Evolutionary conservation across 441 rosid genomes (phyloP).

Genomic region (Gossypium davidsonii): DNA sequence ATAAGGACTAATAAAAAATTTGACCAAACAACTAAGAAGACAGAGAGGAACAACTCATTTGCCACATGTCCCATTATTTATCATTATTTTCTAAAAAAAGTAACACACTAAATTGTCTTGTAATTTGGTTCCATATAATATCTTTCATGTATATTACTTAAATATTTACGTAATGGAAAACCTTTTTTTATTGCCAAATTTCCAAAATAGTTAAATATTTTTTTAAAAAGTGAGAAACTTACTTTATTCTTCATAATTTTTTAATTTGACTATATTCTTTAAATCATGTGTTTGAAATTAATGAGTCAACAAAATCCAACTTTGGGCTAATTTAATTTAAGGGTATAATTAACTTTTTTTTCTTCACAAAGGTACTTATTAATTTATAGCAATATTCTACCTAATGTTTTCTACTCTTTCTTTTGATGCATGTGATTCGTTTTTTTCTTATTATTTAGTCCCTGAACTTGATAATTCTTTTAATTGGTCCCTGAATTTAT

Average conservation of each 20-base stretch:
- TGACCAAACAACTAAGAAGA: no score
- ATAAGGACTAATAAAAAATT: no score
- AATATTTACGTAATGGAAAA: neutral
- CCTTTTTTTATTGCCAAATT: neutral
- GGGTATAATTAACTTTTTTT: neutral
- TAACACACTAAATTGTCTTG: neutral
- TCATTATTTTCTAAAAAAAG: neutral
- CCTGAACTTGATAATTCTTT: no score
- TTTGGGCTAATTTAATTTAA: neutral
- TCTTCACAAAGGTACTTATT: neutral
- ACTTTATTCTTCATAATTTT: neutral
- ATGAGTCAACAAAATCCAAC: neutral
- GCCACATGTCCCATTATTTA: no score
- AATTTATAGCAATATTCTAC: neutral
- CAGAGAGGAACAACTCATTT: no score
- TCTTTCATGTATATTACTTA: neutral
- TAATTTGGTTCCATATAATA: neutral
- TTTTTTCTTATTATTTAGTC: neutral
- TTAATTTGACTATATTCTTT: constrained; percentile 5
- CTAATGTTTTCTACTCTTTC: neutral
- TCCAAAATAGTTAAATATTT: neutral
- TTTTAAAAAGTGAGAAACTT: neutral
- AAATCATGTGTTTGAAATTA: neutral
- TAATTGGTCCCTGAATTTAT: no score
- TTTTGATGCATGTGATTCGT: neutral